phyloP scores from a whole-genome alignment of 768 basidiomycete species.

The Gloeopeniophorella convolvens region DNA sequence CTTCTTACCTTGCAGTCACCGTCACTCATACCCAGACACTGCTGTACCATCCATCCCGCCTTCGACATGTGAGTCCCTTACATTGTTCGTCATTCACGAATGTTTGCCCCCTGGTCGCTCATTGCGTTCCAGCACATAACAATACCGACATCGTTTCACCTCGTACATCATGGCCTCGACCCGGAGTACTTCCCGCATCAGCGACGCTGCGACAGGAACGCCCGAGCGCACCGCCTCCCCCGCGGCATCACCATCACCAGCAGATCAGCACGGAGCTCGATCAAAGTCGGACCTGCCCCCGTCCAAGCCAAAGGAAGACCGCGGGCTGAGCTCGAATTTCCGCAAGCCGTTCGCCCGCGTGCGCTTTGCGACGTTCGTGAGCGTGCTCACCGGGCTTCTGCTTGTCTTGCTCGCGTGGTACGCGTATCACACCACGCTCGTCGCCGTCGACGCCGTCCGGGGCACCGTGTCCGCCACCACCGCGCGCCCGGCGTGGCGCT shows the following conservation, averaged over 20 bases:
- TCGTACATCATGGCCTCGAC: slow-evolving; percentile 6
- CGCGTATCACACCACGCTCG: slow-evolving; percentile 4
- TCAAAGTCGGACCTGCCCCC: slow-evolving; percentile 12
- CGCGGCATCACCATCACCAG: background rate
- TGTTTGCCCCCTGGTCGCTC: slow-evolving; percentile 7
- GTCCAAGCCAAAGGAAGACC: background rate
- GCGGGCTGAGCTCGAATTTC: background rate
- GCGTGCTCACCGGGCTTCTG: slow-evolving; percentile 4
- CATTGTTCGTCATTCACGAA: background rate
- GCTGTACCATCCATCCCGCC: background rate
- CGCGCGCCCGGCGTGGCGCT: background rate
- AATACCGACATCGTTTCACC: background rate
- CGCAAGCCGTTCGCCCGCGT: slow-evolving; percentile 7
- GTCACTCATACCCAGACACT: background rate
- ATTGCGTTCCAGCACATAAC: background rate
- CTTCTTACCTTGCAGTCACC: no score
- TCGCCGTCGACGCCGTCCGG: background rate
- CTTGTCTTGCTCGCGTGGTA: slow-evolving; percentile 10
- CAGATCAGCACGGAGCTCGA: background rate
- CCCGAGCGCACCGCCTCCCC: background rate
- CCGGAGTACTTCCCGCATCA: slow-evolving; percentile 7
- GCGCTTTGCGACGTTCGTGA: slow-evolving; percentile 5
- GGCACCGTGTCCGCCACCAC: background rate
- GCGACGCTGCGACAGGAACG: no score
- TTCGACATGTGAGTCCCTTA: no score